A percentile compares a stretch with the other conserved stretches of the same genome.
These are phyloP conservation scores for Abrus precatorius DNA, from an alignment of 306 rosid species.

Conservation along the genomic window DNA sequence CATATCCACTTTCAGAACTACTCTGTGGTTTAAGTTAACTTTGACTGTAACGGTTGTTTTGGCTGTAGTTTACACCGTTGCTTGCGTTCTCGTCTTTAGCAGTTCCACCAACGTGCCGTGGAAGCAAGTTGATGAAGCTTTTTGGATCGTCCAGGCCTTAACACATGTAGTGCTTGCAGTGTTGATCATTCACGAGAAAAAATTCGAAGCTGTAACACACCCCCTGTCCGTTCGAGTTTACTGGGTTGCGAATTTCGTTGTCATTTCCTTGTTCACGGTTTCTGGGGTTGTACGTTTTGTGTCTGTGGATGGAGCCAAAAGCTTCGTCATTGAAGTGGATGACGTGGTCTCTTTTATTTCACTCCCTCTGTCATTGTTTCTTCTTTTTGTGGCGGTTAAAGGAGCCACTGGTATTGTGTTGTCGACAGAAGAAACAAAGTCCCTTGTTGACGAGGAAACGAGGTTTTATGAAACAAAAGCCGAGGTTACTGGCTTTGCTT, in stretches of 20 bases:
- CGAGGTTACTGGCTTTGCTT: constrained; percentile 67
- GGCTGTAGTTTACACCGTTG: constrained; percentile 54
- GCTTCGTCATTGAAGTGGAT: constrained; percentile 53
- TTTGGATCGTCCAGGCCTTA: constrained; percentile 70
- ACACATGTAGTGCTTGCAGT: constrained; percentile 61
- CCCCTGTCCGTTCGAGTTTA: constrained; percentile 65
- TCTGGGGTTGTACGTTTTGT: constrained; percentile 68
- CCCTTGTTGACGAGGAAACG: constrained; percentile 42
- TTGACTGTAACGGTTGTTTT: constrained; percentile 48
- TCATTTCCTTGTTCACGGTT: constrained; percentile 54
- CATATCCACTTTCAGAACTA: constrained; percentile 38
- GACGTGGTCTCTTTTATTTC: constrained; percentile 60
- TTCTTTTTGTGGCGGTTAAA: constrained; percentile 55
- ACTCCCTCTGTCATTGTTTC: constrained; percentile 60
- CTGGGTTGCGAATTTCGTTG: constrained; percentile 61
- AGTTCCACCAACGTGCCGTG: constrained; percentile 43
- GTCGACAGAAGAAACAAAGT: constrained; percentile 44
- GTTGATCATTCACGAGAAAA: constrained; percentile 62
- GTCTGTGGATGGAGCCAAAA: constrained; percentile 30
- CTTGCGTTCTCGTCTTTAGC: constrained; percentile 53
- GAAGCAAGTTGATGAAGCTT: constrained; percentile 60
- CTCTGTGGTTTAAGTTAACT: constrained; percentile 62
- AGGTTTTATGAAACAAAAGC: constrained; percentile 42
- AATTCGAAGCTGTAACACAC: constrained; percentile 57
- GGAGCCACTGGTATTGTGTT: constrained; percentile 70